Percentiles rank a stretch among this genome's conserved stretches.
Conservation (phyloP, 768 basidiomycete species). For the Suillus variegatus region DNA sequence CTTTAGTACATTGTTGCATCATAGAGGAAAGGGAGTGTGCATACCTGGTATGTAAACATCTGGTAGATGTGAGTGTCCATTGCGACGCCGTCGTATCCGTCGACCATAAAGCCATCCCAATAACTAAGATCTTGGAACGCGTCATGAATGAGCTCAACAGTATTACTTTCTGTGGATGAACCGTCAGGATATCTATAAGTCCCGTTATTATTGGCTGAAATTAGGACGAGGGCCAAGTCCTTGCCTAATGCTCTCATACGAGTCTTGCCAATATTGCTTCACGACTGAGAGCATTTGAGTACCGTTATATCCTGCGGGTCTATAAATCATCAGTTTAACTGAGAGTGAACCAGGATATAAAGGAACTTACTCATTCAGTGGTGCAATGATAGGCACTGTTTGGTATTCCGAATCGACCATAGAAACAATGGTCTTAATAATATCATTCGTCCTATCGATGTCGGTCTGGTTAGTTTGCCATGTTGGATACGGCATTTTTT, state of each 20-base stretch:
- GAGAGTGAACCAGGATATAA: not conserved
- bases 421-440: conserved; percentile 55
- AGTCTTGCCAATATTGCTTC: conserved; percentile 58
- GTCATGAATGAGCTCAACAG: conserved; percentile 6
- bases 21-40: not conserved
- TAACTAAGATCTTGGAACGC: conserved; percentile 40
- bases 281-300: conserved; percentile 44
- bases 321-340: not conserved
- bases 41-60: conserved; percentile 58
- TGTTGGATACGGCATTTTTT: conserved; percentile 51
- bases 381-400: conserved; percentile 62
- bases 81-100: conserved; percentile 54
- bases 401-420: conserved; percentile 55
- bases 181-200: conserved; percentile 10
- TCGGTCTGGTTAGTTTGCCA: conserved; percentile 53
- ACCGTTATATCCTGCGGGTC: conserved; percentile 53
- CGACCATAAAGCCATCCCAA: conserved; percentile 35
- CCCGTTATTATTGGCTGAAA: conserved; percentile 9
- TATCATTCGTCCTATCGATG: conserved; percentile 51
- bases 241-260: conserved; percentile 57
- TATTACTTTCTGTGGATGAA: conserved; percentile 9
- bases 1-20: not conserved
- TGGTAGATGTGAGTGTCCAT: conserved; percentile 69
- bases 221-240: conserved; percentile 38
- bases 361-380: conserved; percentile 57